These are phyloP conservation scores for Litchi chinensis DNA, from an alignment of 345 rosid genomes.

Conservation along the genomic window DNA sequence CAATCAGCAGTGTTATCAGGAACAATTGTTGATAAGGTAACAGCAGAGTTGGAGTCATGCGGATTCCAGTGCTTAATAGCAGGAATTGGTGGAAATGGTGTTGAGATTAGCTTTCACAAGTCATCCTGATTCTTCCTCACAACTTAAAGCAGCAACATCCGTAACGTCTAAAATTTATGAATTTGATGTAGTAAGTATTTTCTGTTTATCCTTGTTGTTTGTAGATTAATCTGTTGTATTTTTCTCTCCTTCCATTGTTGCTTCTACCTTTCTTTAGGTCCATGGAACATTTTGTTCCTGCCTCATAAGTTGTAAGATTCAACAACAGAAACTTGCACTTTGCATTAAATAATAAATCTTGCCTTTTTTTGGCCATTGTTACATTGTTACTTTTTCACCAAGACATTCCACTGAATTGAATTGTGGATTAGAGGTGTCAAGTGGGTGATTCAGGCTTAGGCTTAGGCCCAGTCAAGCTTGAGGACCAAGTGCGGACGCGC, in stretches of 20 bases:
- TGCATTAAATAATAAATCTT: conserved; percentile 1
- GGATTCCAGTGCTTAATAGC: conserved; percentile 89
- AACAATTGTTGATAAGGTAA: conserved; percentile 57
- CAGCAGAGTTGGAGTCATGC: conserved; percentile 64
- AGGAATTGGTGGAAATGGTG: conserved; percentile 79
- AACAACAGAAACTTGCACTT: neutral
- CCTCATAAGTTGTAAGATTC: neutral
- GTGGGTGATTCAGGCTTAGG: neutral
- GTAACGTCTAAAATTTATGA: neutral
- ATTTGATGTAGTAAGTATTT: neutral
- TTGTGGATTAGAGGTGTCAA: no score
- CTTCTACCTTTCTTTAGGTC: neutral
- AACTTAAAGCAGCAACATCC: neutral
- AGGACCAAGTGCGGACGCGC: no score
- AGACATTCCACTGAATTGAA: conserved; percentile 3
- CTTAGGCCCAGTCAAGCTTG: no score
- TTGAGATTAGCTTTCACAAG: conserved; percentile 51
- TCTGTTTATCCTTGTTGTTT: neutral
- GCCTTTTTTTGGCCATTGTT: neutral
- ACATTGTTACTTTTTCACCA: neutral
- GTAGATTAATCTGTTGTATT: conserved; percentile 20
- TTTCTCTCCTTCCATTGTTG: neutral
- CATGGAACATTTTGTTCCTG: neutral
- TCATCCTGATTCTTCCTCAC: conserved; percentile 31
- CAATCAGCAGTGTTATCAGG: conserved; percentile 51